phyloP scores from a whole-genome alignment of 2,329 filamentous ascomycete genomes.

The Domatiomyces catenatus region DNA sequence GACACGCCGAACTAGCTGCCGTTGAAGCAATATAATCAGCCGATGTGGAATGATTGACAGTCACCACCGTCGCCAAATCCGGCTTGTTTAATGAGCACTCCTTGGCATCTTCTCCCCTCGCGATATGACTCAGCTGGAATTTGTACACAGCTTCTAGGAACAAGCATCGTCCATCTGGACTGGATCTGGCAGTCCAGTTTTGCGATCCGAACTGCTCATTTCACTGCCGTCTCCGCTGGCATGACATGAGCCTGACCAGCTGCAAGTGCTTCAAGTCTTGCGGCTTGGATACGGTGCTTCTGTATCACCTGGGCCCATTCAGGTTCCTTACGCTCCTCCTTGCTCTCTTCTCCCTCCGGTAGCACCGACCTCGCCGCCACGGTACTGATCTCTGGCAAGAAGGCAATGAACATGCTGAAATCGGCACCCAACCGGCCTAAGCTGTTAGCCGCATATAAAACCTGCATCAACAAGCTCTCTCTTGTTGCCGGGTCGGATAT shows the following conservation, averaged over 20 bases:
- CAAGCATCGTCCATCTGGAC: neutral
- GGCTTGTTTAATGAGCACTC: too few species aligned
- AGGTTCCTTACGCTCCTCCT: constrained; percentile 53
- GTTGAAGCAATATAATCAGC: too few species aligned
- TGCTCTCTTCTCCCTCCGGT: constrained; percentile 25
- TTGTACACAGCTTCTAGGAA: neutral
- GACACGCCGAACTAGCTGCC: too few species aligned
- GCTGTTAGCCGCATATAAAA: constrained; percentile 49
- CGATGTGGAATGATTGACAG: too few species aligned
- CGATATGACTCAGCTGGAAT: neutral
- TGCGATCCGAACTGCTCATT: neutral
- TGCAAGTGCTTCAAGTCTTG: constrained; percentile 15
- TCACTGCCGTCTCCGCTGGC: neutral
- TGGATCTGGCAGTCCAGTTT: neutral
- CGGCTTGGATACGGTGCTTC: constrained; percentile 18
- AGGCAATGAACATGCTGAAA: constrained; percentile 73
- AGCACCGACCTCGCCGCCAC: constrained; percentile 22
- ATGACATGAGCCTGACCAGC: constrained; percentile 11
- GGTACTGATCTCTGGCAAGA: constrained; percentile 28
- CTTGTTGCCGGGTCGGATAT: constrained; percentile 38
- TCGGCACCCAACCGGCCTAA: constrained; percentile 80
- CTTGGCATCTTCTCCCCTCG: too few species aligned
- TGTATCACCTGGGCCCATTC: constrained; percentile 17
- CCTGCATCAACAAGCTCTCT: constrained; percentile 16
- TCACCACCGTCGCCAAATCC: too few species aligned